phyloP scores from a whole-genome alignment of 2,329 filamentous ascomycete genomes.

The Blastomyces parvus region DNA sequence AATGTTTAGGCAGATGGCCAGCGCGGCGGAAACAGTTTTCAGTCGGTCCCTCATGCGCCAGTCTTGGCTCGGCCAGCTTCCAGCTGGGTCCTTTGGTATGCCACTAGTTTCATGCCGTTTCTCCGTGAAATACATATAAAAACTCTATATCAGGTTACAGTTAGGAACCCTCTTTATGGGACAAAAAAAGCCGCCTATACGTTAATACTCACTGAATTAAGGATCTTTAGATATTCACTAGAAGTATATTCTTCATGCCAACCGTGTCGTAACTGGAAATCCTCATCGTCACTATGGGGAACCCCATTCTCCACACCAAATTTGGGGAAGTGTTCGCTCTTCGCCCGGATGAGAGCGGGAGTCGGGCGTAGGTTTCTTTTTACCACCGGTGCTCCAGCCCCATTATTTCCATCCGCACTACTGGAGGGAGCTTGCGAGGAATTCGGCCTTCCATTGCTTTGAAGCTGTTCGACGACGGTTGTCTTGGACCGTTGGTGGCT shows the following conservation, averaged over 20 bases:
- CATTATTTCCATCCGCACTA: not conserved
- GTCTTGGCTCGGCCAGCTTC: slow-evolving; percentile 60
- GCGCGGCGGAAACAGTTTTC: slow-evolving; percentile 90
- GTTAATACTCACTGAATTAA: slow-evolving; percentile 59
- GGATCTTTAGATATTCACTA: slow-evolving; percentile 74
- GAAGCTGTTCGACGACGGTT: not conserved
- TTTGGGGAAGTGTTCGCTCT: slow-evolving; percentile 45
- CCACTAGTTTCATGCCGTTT: slow-evolving; percentile 94
- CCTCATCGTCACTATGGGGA: slow-evolving; percentile 39
- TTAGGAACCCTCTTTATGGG: slow-evolving; percentile 11
- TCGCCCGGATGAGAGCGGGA: slow-evolving; percentile 40
- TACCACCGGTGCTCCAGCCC: not conserved
- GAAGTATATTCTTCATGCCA: slow-evolving; percentile 90
- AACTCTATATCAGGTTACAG: slow-evolving; percentile 54
- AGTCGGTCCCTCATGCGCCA: slow-evolving; percentile 96
- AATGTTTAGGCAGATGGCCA: slow-evolving; percentile 92
- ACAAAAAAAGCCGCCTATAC: not conserved
- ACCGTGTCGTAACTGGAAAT: slow-evolving; percentile 62
- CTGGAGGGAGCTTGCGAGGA: not conserved
- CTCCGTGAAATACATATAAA: slow-evolving; percentile 99
- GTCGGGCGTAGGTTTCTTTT: slow-evolving; percentile 23
- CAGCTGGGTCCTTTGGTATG: slow-evolving; percentile 57
- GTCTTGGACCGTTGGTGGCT: slow-evolving; percentile 21
- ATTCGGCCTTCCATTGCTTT: not conserved
- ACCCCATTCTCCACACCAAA: slow-evolving; percentile 22